Base-by-base conservation (phyloP, 2,329 filamentous ascomycete genomes). In the Colletotrichum costaricense region DNA sequence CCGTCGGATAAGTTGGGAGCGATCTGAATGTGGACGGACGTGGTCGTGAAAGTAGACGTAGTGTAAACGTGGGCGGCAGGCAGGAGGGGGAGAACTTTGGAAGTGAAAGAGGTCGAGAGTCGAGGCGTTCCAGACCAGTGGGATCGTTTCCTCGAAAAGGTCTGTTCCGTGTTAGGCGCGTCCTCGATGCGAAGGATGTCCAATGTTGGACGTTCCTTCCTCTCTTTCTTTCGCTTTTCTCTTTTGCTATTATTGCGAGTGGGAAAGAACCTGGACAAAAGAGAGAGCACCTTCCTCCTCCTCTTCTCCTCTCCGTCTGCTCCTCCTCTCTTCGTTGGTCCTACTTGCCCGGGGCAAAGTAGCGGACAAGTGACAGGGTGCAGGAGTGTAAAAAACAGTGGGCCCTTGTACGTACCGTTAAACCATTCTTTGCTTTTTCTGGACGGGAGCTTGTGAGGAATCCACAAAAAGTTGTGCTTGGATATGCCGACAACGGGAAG, bases 401-500 rank as follows among this genome's bases (percentile, higher is more conserved):
- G 63, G 5, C 8, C 14, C 9, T 3, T n/a, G 33, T 49, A 64
- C 69, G 66, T 69, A 69, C 59, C 58, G 52, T 52, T 59, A 22
- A 46, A 59, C 54, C 19, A 24, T 26, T 6, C 24, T 59, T 62
- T 65, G 46, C 67, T 70, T 70, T 72, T 70, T 42, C 54, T 54
- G 54, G 70, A 46, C 60, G 60, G 66, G 60, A 73, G 59, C 70
- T 73, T 70, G 59, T 33, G 42, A 56, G 59, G 38, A 35, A 26
- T 35, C 67, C 67, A 73, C 67, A 56, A 57, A 46, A 55, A 73
- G n/a, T 73, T 73, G 22, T 73, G 70, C 66, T 28, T 65, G 60
- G 60, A 70, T 73, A 73, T 73, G 70, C 70, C 70, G 60, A 70
- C 70, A 69, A 69, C 69, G 65, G 65, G 57, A 57, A 62, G 55